Percentiles rank a stretch among this genome's conserved stretches.
These are phyloP conservation scores for Colletotrichum siamense DNA, from an alignment of 2,329 filamentous ascomycete species.

Conservation along the genomic window DNA sequence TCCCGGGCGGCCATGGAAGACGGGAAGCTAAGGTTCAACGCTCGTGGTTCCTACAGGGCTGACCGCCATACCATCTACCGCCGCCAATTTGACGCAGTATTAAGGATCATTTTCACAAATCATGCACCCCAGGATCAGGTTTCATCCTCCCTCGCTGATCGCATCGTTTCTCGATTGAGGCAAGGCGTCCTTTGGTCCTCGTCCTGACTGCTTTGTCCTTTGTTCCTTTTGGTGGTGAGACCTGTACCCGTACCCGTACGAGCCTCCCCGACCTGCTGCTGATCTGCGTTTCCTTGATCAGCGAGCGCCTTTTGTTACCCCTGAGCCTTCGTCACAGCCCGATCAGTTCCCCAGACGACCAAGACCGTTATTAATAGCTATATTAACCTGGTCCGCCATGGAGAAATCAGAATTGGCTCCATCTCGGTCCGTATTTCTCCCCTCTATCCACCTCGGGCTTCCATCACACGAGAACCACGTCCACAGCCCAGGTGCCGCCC, in stretches of 20 bases:
- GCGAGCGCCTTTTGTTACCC: neutral
- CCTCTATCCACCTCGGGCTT: neutral
- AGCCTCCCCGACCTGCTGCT: neutral
- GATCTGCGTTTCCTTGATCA: neutral
- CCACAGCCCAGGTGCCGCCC: neutral
- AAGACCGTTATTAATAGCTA: neutral
- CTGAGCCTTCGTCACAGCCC: neutral
- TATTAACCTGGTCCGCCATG: neutral
- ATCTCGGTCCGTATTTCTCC: neutral
- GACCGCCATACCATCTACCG: slow-evolving; percentile 2
- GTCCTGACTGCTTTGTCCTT: neutral
- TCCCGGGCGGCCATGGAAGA: neutral
- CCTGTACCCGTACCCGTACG: neutral
- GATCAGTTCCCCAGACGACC: slow-evolving; percentile 15
- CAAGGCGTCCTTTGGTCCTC: neutral
- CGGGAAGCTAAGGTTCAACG: neutral
- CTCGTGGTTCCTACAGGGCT: slow-evolving; percentile 7
- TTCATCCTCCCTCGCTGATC: neutral
- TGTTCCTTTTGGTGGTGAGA: neutral
- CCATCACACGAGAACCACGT: neutral
- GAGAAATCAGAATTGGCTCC: neutral
- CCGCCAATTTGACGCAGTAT: slow-evolving; percentile 12
- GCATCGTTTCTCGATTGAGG: neutral
- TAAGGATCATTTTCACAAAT: slow-evolving; percentile 8
- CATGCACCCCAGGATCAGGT: slow-evolving; percentile 1